Percentiles rank a stretch among this genome's conserved stretches.
phyloP scores from a whole-genome alignment of 2,329 filamentous ascomycete genomes.

The Escovopsis sp. region DNA sequence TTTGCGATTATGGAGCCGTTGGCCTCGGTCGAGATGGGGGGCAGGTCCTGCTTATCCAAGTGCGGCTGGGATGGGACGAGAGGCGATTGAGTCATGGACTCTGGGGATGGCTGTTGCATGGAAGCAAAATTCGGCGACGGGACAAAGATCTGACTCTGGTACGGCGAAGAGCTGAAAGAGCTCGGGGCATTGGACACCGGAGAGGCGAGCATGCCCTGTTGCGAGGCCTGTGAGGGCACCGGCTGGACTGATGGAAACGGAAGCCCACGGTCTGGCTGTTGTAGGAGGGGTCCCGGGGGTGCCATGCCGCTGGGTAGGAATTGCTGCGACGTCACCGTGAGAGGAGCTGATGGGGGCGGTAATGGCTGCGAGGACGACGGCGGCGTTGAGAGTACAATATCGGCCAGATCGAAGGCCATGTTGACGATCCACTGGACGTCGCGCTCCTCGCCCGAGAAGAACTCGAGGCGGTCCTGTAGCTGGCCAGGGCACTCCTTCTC shows the following conservation, averaged over 20 bases:
- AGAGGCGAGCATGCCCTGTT: constrained; percentile 16
- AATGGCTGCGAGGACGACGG: constrained; percentile 7
- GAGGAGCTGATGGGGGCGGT: too few species aligned
- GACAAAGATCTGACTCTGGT: constrained; percentile 19
- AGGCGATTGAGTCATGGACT: constrained; percentile 19
- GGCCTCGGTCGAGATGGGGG: constrained; percentile 14
- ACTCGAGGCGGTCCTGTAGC: constrained; percentile 49
- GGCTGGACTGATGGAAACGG: constrained; percentile 13
- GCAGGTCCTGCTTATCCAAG: constrained; percentile 23
- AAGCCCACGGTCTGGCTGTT: constrained; percentile 14
- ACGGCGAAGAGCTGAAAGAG: constrained; percentile 11
- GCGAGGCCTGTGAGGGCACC: constrained; percentile 18
- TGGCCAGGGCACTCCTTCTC: constrained; percentile 50
- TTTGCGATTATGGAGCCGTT: constrained; percentile 13
- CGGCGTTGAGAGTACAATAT: constrained; percentile 25
- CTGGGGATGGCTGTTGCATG: constrained; percentile 16
- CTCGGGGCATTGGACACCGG: constrained; percentile 8
- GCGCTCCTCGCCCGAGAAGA: constrained; percentile 43
- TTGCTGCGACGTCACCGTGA: constrained; percentile 7
- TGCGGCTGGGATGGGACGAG: constrained; percentile 14
- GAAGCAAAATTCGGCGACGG: constrained; percentile 17
- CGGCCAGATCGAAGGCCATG: constrained; percentile 42
- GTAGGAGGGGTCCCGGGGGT: constrained; percentile 1
- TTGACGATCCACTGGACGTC: constrained; percentile 43
- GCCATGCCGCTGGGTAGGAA: constrained; percentile 2